Conservation (phyloP, 2,329 filamentous ascomycete genomes). For the Allantophomopsis cytisporea region DNA sequence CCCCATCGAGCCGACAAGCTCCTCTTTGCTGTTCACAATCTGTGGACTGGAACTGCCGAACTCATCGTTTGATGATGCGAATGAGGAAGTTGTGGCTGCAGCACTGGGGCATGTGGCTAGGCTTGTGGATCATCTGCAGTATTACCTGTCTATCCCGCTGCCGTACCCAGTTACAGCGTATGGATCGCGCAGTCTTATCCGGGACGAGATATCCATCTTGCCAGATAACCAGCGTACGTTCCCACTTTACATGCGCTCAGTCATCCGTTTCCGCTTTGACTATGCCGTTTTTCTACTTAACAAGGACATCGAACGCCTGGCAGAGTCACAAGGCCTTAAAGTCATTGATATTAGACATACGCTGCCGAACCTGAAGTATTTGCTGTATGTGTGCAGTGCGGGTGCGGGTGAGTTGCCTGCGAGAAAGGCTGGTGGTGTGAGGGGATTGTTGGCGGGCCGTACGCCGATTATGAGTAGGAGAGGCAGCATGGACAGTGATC, state of each 20-base stretch:
- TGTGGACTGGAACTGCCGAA: constrained; percentile 69
- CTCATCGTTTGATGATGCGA: constrained; percentile 55
- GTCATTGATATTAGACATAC: constrained; percentile 87
- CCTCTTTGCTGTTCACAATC: constrained; percentile 72
- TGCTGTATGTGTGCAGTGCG: constrained; percentile 79
- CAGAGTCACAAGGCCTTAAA: constrained; percentile 53
- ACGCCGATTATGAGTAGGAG: constrained; percentile 11
- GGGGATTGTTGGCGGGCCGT: constrained; percentile 38
- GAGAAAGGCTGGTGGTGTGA: constrained; percentile 45
- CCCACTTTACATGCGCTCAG: constrained; percentile 62
- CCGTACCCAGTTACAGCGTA: constrained; percentile 67
- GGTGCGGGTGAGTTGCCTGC: constrained; percentile 52
- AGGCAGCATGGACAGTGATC: constrained; percentile 15
- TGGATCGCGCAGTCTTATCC: constrained; percentile 62
- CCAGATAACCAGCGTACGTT: constrained; percentile 45
- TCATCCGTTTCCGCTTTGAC: constrained; percentile 80
- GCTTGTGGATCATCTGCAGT: constrained; percentile 61
- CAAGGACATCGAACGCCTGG: constrained; percentile 73
- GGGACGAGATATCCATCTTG: constrained; percentile 57
- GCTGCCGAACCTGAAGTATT: constrained; percentile 83
- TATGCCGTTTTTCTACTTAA: constrained; percentile 96
- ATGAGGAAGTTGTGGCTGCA: constrained; percentile 64
- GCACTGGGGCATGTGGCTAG: constrained; percentile 72
- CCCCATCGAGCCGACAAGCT: constrained; percentile 55
- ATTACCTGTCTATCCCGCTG: constrained; percentile 66